Percentiles rank a stretch among this genome's conserved stretches.
Evolutionary conservation across 371 early-diverging fungal genomes (phyloP).

Genomic region (Syncephalis plumigaleata): DNA sequence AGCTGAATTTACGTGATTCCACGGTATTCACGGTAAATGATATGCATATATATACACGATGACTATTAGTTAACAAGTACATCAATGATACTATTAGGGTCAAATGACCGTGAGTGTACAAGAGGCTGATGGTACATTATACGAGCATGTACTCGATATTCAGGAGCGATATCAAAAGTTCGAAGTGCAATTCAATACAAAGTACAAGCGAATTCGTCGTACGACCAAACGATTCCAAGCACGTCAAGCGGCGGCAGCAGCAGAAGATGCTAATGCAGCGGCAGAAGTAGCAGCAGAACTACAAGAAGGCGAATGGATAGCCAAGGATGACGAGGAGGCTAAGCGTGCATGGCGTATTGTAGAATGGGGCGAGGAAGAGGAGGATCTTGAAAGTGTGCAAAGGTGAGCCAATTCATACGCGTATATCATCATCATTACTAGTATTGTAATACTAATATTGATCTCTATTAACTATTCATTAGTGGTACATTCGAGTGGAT

Average conservation of each 20-base stretch:
- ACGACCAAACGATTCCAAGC: slow-evolving; percentile 65
- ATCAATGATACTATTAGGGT: slow-evolving; percentile 30
- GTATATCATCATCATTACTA: not conserved
- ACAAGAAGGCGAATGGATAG: slow-evolving; percentile 31
- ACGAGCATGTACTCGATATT: slow-evolving; percentile 82
- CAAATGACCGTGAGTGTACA: slow-evolving; percentile 79
- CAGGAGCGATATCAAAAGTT: slow-evolving; percentile 52
- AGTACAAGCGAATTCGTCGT: slow-evolving; percentile 84
- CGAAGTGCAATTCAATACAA: slow-evolving; percentile 89
- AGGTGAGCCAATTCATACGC: slow-evolving; percentile 30
- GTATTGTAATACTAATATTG: not conserved
- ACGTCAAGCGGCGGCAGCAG: slow-evolving; percentile 60
- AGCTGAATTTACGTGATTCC: not conserved
- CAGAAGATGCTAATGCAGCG: slow-evolving; percentile 54
- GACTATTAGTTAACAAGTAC: not conserved
- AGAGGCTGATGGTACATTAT: slow-evolving; percentile 85
- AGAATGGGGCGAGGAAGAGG: slow-evolving; percentile 72
- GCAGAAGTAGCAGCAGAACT: slow-evolving; percentile 32
- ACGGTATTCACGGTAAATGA: slow-evolving; percentile 26
- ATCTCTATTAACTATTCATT: not conserved
- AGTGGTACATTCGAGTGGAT: slow-evolving; percentile 89
- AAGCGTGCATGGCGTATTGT: slow-evolving; percentile 54
- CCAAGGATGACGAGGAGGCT: slow-evolving; percentile 45
- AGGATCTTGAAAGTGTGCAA: slow-evolving; percentile 15
- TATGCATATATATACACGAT: not conserved